Conservation (phyloP, 2,329 filamentous ascomycete species). For the Colletotrichum truncatum region DNA sequence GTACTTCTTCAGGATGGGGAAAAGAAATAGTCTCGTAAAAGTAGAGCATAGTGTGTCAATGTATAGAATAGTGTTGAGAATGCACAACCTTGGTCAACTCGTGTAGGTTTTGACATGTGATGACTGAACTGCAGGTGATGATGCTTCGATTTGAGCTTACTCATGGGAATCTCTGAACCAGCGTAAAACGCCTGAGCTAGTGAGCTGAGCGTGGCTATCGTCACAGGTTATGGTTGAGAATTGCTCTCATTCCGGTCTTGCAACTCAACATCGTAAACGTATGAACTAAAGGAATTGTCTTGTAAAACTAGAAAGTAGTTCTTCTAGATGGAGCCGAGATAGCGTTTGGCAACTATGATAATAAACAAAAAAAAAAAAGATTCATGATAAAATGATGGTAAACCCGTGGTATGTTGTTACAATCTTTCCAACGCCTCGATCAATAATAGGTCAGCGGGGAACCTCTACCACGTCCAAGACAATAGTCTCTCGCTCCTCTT, state of each 20-base stretch:
- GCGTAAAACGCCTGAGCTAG: too few species aligned
- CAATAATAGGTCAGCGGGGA: neutral
- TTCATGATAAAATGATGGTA: neutral
- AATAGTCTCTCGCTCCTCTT: neutral
- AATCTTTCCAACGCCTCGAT: slow-evolving; percentile 8
- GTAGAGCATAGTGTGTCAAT: too few species aligned
- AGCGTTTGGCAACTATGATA: neutral
- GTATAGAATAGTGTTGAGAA: neutral
- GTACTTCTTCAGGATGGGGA: too few species aligned
- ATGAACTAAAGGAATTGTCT: neutral
- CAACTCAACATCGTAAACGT: too few species aligned
- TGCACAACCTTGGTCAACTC: neutral
- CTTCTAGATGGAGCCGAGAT: neutral
- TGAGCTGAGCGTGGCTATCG: too few species aligned
- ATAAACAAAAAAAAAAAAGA: neutral
- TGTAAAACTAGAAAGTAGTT: neutral
- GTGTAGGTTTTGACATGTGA: neutral
- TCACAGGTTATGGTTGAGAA: too few species aligned
- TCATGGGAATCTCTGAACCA: too few species aligned
- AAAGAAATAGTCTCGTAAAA: too few species aligned
- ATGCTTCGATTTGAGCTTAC: too few species aligned
- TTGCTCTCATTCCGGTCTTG: too few species aligned
- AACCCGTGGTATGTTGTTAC: slow-evolving; percentile 5
- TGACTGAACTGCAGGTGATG: neutral
- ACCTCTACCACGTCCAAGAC: neutral